Evolutionary conservation across 441 rosid genomes (phyloP).

Genomic region (Pelargonium myrrhifolium): DNA sequence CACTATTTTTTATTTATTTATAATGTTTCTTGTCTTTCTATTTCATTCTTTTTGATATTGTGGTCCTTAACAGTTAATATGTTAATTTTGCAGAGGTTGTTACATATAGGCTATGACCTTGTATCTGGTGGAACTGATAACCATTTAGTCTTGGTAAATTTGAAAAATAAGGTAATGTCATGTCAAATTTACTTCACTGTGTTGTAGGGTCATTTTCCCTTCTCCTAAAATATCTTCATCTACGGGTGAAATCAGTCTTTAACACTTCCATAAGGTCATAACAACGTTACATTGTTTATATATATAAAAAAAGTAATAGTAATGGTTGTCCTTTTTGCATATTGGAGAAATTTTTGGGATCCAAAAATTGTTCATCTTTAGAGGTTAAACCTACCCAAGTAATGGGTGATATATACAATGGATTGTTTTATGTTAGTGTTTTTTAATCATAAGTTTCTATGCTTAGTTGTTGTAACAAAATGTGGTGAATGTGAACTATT

Average conservation of each 20-base stretch:
- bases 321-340: too few species aligned
- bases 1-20: background rate
- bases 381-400: too few species aligned
- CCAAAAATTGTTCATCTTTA: too few species aligned
- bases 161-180: constrained; percentile 64
- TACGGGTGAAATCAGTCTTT: too few species aligned
- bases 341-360: too few species aligned
- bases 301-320: too few species aligned
- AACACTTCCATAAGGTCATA: too few species aligned
- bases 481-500: background rate
- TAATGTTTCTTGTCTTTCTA: background rate
- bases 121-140: constrained; percentile 97
- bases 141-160: constrained; percentile 87
- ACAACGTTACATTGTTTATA: too few species aligned
- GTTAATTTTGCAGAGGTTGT: constrained; percentile 49
- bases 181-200: background rate
- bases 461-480: background rate
- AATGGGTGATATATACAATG: background rate
- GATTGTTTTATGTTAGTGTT: background rate
- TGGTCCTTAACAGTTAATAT: constrained; percentile 1
- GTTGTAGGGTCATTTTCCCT: background rate
- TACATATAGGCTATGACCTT: constrained; percentile 68
- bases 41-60: constrained; percentile 15
- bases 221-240: too few species aligned
- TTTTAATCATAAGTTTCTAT: background rate